Evolutionary conservation across 176 grass and related monocot species (phyloP).

Genomic region (Elymus sibiricus): DNA sequence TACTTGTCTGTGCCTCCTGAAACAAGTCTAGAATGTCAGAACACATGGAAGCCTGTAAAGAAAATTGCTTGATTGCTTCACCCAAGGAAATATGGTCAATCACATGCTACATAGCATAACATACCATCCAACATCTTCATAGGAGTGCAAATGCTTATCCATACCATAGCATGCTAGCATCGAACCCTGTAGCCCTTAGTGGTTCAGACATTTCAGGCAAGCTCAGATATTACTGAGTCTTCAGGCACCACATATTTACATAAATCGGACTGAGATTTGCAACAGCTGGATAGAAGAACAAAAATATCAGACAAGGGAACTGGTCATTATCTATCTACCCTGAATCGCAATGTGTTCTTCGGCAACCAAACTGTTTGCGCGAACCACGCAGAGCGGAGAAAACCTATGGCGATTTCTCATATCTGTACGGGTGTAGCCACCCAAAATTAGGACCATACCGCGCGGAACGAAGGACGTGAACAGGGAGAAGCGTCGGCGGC

Average conservation of each 20-base stretch:
- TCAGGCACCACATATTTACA: neutral
- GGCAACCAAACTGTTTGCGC: neutral
- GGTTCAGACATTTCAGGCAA: neutral
- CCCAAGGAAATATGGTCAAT: neutral
- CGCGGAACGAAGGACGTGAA: neutral
- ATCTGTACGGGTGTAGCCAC: neutral
- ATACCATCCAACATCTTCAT: neutral
- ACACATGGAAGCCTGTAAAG: neutral
- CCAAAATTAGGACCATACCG: neutral
- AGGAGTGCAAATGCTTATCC: neutral
- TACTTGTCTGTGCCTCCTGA: neutral
- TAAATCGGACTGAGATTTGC: neutral
- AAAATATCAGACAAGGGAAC: neutral
- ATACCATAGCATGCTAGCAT: neutral
- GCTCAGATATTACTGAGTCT: neutral
- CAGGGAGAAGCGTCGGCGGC: neutral
- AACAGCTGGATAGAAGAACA: neutral
- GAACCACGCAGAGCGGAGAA: neutral
- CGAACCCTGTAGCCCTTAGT: neutral
- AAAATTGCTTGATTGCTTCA: neutral
- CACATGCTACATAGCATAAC: neutral
- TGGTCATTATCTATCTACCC: neutral
- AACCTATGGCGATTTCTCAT: neutral
- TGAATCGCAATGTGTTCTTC: neutral
- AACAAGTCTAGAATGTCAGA: neutral